Evolutionary conservation across 2,329 filamentous ascomycete species (phyloP).

Genomic region (Thelonectria olida): DNA sequence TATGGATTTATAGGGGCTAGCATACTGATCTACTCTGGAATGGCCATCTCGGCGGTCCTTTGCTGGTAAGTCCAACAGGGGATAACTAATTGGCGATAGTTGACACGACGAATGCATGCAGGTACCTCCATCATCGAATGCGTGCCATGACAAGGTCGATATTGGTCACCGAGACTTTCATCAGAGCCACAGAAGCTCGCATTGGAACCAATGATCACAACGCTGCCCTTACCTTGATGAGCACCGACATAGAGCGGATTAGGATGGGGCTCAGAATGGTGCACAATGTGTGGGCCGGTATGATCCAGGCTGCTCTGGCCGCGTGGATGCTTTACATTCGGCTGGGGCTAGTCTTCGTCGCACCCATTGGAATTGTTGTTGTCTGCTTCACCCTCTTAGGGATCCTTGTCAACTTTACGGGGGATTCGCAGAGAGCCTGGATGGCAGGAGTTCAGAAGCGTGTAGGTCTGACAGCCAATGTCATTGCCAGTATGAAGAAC

Average conservation of each 20-base stretch:
- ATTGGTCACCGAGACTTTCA: slow-evolving; percentile 42
- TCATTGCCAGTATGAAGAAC: slow-evolving; percentile 38
- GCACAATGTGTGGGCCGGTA: slow-evolving; percentile 47
- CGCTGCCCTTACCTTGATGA: slow-evolving; percentile 54
- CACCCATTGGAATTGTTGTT: slow-evolving; percentile 54
- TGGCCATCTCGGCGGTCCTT: slow-evolving; percentile 38
- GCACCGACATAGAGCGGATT: slow-evolving; percentile 52
- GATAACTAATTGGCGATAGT: neutral
- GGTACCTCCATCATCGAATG: slow-evolving; percentile 16
- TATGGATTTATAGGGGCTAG: slow-evolving; percentile 51
- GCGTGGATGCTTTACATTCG: slow-evolving; percentile 55
- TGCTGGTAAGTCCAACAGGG: slow-evolving; percentile 6
- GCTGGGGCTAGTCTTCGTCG: slow-evolving; percentile 55
- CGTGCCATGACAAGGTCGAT: slow-evolving; percentile 12
- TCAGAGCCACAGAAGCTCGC: slow-evolving; percentile 38
- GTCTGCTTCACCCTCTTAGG: slow-evolving; percentile 7
- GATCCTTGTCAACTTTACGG: slow-evolving; percentile 3
- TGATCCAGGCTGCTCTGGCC: slow-evolving; percentile 51
- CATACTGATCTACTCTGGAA: slow-evolving; percentile 51
- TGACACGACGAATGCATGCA: neutral
- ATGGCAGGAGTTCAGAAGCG: slow-evolving; percentile 44
- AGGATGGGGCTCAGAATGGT: slow-evolving; percentile 33
- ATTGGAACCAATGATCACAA: slow-evolving; percentile 43
- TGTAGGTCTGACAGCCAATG: slow-evolving; percentile 36
- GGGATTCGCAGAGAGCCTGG: slow-evolving; percentile 42